phyloP scores from a whole-genome alignment of 805 yeast species.

The Cyberlindnera xylosilytica region DNA sequence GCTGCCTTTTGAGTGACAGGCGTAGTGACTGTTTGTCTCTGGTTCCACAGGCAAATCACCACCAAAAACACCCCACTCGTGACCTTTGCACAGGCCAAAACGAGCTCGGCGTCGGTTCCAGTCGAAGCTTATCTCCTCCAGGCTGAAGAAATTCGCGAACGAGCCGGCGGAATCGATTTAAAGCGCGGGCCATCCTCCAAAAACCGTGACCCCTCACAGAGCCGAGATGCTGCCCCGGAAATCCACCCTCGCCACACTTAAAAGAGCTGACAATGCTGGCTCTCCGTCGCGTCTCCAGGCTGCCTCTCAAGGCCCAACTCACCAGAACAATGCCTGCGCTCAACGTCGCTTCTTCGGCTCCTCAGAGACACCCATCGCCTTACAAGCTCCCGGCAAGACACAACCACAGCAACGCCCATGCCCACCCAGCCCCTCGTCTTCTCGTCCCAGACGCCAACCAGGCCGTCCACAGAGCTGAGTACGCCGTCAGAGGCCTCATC shows the following conservation, averaged over 20 bases:
- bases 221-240: neutral
- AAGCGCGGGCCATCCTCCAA: neutral
- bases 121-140: too few relatives aligned
- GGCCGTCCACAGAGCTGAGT: slow-evolving; percentile 78
- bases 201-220: neutral
- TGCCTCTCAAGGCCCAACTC: too few relatives aligned
- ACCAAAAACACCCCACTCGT: too few relatives aligned
- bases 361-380: neutral
- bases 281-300: too few relatives aligned
- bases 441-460: slow-evolving; percentile 59
- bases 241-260: neutral
- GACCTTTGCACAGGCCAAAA: too few relatives aligned
- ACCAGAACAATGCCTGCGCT: slow-evolving; percentile 1
- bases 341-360: neutral
- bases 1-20: neutral
- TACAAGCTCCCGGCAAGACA: slow-evolving; percentile 1
- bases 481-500: slow-evolving; percentile 93
- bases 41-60: too few relatives aligned
- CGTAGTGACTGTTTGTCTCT: neutral
- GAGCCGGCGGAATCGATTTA: neutral
- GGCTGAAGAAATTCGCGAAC: too few relatives aligned
- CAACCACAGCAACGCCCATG: slow-evolving; percentile 14
- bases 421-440: slow-evolving; percentile 33
- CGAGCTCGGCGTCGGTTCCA: too few relatives aligned
- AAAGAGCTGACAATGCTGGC: neutral